Percentiles rank a stretch among this genome's conserved stretches.
These are phyloP conservation scores for Rutstroemia sp. DNA, from an alignment of 2,329 filamentous ascomycete species.

Conservation along the genomic window DNA sequence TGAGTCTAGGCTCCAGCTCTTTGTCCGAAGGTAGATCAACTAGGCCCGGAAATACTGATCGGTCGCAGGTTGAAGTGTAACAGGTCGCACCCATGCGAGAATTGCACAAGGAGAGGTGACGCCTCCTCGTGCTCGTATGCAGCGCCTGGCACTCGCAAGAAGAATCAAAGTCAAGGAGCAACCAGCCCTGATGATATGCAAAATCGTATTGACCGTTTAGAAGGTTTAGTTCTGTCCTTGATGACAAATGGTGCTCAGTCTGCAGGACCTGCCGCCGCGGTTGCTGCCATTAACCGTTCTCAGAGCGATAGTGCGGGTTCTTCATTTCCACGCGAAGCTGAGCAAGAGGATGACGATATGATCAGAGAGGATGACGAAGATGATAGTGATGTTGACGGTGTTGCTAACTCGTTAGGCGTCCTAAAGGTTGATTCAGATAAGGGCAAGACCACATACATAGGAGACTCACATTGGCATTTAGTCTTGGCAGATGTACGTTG, in stretches of 20 bases:
- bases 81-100: slow-evolving; percentile 82
- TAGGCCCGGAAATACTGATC: slow-evolving; percentile 29
- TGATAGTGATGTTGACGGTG: slow-evolving; percentile 56
- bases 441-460: slow-evolving; percentile 70
- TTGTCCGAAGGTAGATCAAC: slow-evolving; percentile 11
- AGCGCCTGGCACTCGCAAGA: slow-evolving; percentile 61
- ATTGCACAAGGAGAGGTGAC: slow-evolving; percentile 84
- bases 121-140: slow-evolving; percentile 81
- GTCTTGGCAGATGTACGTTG: slow-evolving; percentile 59
- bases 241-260: slow-evolving; percentile 82
- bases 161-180: slow-evolving; percentile 56
- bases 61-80: slow-evolving; percentile 75
- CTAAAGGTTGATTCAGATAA: slow-evolving; percentile 74
- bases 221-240: slow-evolving; percentile 82
- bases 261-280: slow-evolving; percentile 51
- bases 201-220: slow-evolving; percentile 90
- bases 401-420: slow-evolving; percentile 69
- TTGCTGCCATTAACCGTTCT: slow-evolving; percentile 36
- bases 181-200: slow-evolving; percentile 89
- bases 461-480: slow-evolving; percentile 76
- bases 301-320: slow-evolving; percentile 27
- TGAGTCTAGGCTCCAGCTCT: slow-evolving; percentile 36
- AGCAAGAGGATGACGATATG: slow-evolving; percentile 50
- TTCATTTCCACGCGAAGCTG: slow-evolving; percentile 34
- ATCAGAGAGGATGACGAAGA: slow-evolving; percentile 49